phyloP scores from a whole-genome alignment of 495 filamentous ascomycete genomes.

The Annulohypoxylon bovei region DNA sequence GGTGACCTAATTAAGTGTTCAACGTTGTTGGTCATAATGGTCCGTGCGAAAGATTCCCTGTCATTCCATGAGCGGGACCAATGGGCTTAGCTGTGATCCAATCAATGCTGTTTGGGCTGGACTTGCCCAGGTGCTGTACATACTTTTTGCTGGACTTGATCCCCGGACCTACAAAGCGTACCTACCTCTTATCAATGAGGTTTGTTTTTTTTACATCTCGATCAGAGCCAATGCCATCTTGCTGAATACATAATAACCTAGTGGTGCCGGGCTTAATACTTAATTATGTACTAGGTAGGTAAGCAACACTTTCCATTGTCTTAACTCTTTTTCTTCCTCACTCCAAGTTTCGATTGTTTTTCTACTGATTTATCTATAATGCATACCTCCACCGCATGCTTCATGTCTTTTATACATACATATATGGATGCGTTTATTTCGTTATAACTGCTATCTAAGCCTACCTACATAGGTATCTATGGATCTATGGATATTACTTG shows the following conservation, averaged over 20 bases:
- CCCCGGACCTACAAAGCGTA: conserved; percentile 7
- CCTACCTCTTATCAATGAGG: neutral
- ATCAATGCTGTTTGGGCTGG: conserved; percentile 11
- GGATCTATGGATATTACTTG: neutral
- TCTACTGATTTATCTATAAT: neutral
- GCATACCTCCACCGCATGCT: neutral
- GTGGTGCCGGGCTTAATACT: neutral
- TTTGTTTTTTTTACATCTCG: neutral
- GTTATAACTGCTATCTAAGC: neutral
- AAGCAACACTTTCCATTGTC: too few species aligned
- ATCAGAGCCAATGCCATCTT: neutral
- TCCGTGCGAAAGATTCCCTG: conserved; percentile 20
- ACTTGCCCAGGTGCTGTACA: neutral
- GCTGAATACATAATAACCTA: neutral
- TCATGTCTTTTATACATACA: neutral
- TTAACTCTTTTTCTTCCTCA: neutral
- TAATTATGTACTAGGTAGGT: too few species aligned
- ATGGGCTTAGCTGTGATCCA: conserved; percentile 22
- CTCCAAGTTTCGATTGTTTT: neutral
- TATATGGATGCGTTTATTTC: neutral
- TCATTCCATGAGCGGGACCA: conserved; percentile 13
- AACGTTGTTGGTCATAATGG: conserved; percentile 4
- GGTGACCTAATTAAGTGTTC: conserved; percentile 13
- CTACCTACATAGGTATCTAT: neutral
- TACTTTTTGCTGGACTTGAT: neutral